Percentiles rank a stretch among this genome's conserved stretches.
phyloP scores from a whole-genome alignment of 2,329 filamentous ascomycete species.

The Mycosphaerella arachidis region DNA sequence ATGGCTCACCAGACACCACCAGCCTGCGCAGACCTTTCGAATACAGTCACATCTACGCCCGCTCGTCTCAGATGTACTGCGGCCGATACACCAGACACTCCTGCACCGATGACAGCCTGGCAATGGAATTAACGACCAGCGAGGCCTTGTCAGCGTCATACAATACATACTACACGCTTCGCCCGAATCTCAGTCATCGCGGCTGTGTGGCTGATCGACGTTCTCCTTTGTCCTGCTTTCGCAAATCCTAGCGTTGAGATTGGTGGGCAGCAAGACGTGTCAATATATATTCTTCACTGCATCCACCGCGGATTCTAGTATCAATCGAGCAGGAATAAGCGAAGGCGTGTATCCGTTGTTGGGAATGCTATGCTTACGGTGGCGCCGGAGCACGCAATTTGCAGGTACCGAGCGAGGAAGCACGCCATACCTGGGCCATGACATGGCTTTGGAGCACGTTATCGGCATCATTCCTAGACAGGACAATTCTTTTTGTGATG shows the following conservation, averaged over 20 bases:
- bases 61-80: slow-evolving; percentile 45
- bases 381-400: neutral
- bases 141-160: too few species aligned
- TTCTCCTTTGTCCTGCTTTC: neutral
- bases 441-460: neutral
- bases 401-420: neutral
- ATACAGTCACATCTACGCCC: slow-evolving; percentile 50
- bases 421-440: neutral
- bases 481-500: neutral
- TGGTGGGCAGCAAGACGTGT: neutral
- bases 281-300: neutral
- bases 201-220: neutral
- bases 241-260: neutral
- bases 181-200: neutral
- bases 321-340: neutral
- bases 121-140: neutral
- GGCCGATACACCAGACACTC: slow-evolving; percentile 47
- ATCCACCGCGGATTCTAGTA: neutral
- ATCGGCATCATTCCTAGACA: neutral
- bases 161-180: neutral
- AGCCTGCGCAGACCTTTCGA: slow-evolving; percentile 49
- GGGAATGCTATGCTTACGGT: neutral
- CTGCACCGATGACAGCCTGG: slow-evolving; percentile 48
- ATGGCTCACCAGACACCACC: slow-evolving; percentile 53
- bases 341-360: neutral